Conservation (phyloP, 2,329 filamentous ascomycete species). For the Epichloe coenophiala region DNA sequence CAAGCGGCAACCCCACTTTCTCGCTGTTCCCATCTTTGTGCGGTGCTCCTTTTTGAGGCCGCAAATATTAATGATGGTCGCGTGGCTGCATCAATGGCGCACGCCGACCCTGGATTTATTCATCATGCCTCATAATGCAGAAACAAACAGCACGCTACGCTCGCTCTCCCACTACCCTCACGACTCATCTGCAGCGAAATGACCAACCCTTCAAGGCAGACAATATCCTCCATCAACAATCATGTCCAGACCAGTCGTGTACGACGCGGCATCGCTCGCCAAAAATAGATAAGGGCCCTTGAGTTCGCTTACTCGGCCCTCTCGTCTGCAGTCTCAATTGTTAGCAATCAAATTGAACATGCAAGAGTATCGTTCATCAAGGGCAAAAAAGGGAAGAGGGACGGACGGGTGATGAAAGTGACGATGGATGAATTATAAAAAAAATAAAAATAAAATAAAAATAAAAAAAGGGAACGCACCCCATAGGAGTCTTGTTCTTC, state of each 20-base stretch:
- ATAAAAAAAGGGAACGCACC: slow-evolving; percentile 24
- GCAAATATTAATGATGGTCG: too few relatives aligned
- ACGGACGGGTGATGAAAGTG: too few relatives aligned
- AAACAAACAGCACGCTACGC: neutral
- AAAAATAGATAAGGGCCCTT: slow-evolving; percentile 76
- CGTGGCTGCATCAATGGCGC: too few relatives aligned
- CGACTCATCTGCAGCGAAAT: neutral
- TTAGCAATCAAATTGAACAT: neutral
- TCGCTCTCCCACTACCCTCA: too few relatives aligned
- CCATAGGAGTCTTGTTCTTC: slow-evolving; percentile 71
- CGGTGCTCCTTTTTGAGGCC: too few relatives aligned
- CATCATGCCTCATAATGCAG: neutral
- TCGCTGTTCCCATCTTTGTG: too few relatives aligned
- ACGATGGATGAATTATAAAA: too few relatives aligned
- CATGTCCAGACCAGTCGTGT: slow-evolving; percentile 64
- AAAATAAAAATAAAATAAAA: too few relatives aligned
- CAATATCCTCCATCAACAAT: slow-evolving; percentile 65
- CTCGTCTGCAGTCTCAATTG: slow-evolving; percentile 32
- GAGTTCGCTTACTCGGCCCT: slow-evolving; percentile 60
- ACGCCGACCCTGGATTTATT: neutral
- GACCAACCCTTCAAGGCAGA: slow-evolving; percentile 26
- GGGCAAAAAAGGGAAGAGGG: neutral
- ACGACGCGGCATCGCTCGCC: slow-evolving; percentile 69
- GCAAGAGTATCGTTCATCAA: too few relatives aligned
- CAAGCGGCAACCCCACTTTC: too few relatives aligned